These are phyloP conservation scores for Russula lepida DNA, from an alignment of 768 basidiomycete species.

Conservation along the genomic window DNA sequence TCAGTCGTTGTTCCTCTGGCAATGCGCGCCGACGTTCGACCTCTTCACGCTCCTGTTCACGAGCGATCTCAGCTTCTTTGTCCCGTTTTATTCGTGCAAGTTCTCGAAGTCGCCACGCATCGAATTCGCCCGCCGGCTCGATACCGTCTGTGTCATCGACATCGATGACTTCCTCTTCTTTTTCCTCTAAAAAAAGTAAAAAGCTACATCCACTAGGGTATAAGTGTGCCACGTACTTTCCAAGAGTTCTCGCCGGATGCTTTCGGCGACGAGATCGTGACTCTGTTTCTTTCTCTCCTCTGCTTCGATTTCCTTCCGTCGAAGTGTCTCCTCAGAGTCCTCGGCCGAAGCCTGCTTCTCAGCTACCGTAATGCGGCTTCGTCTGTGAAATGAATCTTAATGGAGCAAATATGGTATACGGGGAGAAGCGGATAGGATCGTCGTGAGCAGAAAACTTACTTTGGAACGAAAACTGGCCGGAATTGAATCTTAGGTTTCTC, in stretches of 20 bases:
- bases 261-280: slow-evolving; percentile 90
- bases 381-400: slow-evolving; percentile 36
- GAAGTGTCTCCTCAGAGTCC: slow-evolving; percentile 68
- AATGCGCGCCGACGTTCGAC: slow-evolving; percentile 84
- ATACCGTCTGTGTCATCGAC: slow-evolving; percentile 93
- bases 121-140: slow-evolving; percentile 85
- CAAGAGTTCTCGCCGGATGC: slow-evolving; percentile 81
- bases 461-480: slow-evolving; percentile 90
- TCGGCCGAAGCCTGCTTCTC: slow-evolving; percentile 59
- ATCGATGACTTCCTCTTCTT: slow-evolving; percentile 72
- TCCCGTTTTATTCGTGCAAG: slow-evolving; percentile 89
- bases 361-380: slow-evolving; percentile 62
- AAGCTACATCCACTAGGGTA: background rate
- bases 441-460: slow-evolving; percentile 45
- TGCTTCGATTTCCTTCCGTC: slow-evolving; percentile 61
- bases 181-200: slow-evolving; percentile 60
- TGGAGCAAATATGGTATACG: background rate
- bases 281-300: slow-evolving; percentile 83
- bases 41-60: slow-evolving; percentile 84
- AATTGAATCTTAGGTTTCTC: slow-evolving; percentile 69
- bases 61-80: slow-evolving; percentile 75
- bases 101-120: slow-evolving; percentile 92
- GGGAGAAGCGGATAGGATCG: background rate
- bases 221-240: slow-evolving; percentile 58
- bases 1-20: slow-evolving; percentile 87